Evolutionary conservation across 2,329 filamentous ascomycete genomes (phyloP).

Genomic region (Penicillium corylophilum): DNA sequence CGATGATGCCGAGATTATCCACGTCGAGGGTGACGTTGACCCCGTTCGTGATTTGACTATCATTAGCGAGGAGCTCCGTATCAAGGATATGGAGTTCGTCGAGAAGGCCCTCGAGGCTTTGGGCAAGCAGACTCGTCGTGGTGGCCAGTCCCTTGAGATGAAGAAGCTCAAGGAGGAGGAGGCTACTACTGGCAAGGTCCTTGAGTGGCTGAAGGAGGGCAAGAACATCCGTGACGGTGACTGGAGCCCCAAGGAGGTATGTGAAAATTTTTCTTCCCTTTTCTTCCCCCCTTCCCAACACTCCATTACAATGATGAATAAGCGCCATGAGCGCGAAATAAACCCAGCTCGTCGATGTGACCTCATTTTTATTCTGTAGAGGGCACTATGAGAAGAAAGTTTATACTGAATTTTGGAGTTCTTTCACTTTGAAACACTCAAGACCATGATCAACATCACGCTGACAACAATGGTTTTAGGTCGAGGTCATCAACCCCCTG

Average conservation of each 20-base stretch:
- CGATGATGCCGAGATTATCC: conserved; percentile 98
- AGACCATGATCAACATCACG: conserved; percentile 18
- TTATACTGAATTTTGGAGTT: conserved; percentile 57
- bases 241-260: conserved; percentile 94
- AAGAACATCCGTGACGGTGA: conserved; percentile 90
- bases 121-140: conserved; percentile 90
- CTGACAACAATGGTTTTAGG: conserved; percentile 53
- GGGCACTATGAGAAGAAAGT: conserved; percentile 83
- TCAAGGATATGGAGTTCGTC: conserved; percentile 98
- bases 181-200: conserved; percentile 85
- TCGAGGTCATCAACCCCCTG: conserved; percentile 96
- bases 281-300: conserved; percentile 18
- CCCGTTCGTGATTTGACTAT: conserved; percentile 92
- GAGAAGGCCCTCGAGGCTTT: conserved; percentile 92
- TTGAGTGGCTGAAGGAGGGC: conserved; percentile 77
- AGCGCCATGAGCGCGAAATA: conserved; percentile 88
- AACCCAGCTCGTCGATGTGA: conserved; percentile 97
- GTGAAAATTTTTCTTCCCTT: conserved; percentile 20
- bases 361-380: conserved; percentile 72
- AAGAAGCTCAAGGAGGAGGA: conserved; percentile 97
- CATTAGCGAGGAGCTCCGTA: conserved; percentile 91
- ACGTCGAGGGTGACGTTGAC: conserved; percentile 98
- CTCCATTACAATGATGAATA: conserved; percentile 81
- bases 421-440: conserved; percentile 16
- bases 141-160: conserved; percentile 93